Percentiles rank a stretch among this genome's conserved stretches.
These are phyloP conservation scores for Cladosporium sp. DNA, from an alignment of 2,329 filamentous ascomycete genomes.

Conservation along the genomic window DNA sequence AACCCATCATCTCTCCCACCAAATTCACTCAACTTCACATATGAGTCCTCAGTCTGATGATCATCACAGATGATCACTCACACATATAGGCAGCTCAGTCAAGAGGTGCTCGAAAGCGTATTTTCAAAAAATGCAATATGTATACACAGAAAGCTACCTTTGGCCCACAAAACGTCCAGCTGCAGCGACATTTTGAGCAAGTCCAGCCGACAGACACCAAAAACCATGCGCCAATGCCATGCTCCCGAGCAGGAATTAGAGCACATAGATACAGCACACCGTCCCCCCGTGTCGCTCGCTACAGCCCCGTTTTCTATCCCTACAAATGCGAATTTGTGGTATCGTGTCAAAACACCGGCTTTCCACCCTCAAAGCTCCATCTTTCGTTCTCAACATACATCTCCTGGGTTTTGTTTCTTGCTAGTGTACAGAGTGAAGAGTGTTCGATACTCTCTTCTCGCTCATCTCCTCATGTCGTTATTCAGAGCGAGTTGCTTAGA, in stretches of 20 bases:
- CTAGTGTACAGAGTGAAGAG: conserved; percentile 13
- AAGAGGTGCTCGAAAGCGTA: neutral
- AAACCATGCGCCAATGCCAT: neutral
- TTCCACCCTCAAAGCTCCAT: neutral
- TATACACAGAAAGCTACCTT: neutral
- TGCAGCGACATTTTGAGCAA: neutral
- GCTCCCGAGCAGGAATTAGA: neutral
- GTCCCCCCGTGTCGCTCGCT: neutral
- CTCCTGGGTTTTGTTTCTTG: neutral
- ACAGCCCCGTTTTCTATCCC: conserved; percentile 3
- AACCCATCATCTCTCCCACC: no score
- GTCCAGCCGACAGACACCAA: neutral
- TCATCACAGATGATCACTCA: no score
- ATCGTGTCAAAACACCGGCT: conserved; percentile 7
- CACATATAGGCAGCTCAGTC: no score
- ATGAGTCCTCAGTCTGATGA: no score
- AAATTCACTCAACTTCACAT: no score
- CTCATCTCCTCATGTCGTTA: neutral
- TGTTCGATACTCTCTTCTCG: neutral
- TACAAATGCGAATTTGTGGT: conserved; percentile 11
- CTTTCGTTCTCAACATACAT: neutral
- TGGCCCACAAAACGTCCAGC: neutral
- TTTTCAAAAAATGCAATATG: neutral
- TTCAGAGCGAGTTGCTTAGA: conserved; percentile 20
- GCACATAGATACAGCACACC: neutral